A percentile compares a stretch with the other conserved stretches of the same genome.
Conservation (phyloP, 139 green algal genomes). For the Chlorella vulgaris region DNA sequence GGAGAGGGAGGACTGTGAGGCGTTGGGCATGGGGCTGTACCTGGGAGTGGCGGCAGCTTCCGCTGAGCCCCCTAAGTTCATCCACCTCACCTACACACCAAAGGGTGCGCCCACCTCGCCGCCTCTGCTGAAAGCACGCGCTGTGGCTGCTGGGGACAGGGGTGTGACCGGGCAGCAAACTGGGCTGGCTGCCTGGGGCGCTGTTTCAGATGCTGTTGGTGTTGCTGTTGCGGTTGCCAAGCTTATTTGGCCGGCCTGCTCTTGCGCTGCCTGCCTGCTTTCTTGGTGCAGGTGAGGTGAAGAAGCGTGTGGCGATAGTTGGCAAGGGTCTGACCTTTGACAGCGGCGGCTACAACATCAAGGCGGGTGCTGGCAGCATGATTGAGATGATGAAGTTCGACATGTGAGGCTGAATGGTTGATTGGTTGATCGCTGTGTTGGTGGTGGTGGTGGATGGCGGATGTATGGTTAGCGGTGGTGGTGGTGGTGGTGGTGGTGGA, state of each 20-base stretch:
- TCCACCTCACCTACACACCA: conserved; percentile 95
- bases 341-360: conserved; percentile 97
- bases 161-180: too few species aligned
- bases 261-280: not conserved
- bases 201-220: too few species aligned
- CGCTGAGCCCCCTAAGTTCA: conserved; percentile 90
- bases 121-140: not conserved
- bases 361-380: conserved; percentile 89
- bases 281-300: conserved; percentile 41
- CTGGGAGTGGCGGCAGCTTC: conserved; percentile 91
- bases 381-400: conserved; percentile 96
- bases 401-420: too few species aligned
- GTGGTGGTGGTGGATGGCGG: too few species aligned
- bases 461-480: too few species aligned
- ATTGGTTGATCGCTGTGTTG: too few species aligned
- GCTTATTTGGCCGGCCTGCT: not conserved
- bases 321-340: conserved; percentile 87
- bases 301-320: conserved; percentile 78
- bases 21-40: conserved; percentile 93
- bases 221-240: not conserved
- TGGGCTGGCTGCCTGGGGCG: too few species aligned
- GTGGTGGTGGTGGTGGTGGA: too few species aligned
- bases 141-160: not conserved
- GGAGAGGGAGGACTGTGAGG: conserved; percentile 89
- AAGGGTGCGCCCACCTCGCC: not conserved